phyloP scores from a whole-genome alignment of 345 rosid genomes.

The Eutrema yunnanense region DNA sequence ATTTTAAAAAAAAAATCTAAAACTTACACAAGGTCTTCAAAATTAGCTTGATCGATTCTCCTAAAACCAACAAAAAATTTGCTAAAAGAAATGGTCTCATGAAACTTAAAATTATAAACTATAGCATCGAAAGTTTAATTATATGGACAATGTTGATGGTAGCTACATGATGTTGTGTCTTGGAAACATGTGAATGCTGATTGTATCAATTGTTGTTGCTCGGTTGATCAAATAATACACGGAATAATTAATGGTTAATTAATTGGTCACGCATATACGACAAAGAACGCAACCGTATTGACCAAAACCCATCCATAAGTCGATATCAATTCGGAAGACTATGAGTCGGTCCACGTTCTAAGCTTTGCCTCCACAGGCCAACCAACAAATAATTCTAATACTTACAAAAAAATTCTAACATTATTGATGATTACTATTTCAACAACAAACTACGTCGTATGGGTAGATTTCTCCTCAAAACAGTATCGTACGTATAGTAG shows the following conservation, averaged over 20 bases:
- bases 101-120: neutral
- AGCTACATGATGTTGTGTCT: constrained; percentile 29
- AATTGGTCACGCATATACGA: constrained; percentile 27
- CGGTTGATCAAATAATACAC: constrained; percentile 21
- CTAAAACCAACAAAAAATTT: neutral
- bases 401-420: neutral
- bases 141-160: constrained; percentile 7
- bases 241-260: constrained; percentile 19
- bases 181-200: constrained; percentile 21
- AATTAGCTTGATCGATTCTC: neutral
- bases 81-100: neutral
- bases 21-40: neutral
- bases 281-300: constrained; percentile 25
- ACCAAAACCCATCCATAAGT: constrained; percentile 25
- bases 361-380: constrained; percentile 31
- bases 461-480: neutral
- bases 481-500: constrained; percentile 5
- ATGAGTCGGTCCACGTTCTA: constrained; percentile 24
- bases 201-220: constrained; percentile 15
- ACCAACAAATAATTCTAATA: constrained; percentile 25
- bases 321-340: constrained; percentile 24
- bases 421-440: constrained; percentile 27
- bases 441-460: constrained; percentile 22
- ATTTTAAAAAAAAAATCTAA: neutral
- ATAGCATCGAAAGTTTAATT: neutral